phyloP scores from a whole-genome alignment of 768 basidiomycete genomes.

The Leucocoprinus sp. region DNA sequence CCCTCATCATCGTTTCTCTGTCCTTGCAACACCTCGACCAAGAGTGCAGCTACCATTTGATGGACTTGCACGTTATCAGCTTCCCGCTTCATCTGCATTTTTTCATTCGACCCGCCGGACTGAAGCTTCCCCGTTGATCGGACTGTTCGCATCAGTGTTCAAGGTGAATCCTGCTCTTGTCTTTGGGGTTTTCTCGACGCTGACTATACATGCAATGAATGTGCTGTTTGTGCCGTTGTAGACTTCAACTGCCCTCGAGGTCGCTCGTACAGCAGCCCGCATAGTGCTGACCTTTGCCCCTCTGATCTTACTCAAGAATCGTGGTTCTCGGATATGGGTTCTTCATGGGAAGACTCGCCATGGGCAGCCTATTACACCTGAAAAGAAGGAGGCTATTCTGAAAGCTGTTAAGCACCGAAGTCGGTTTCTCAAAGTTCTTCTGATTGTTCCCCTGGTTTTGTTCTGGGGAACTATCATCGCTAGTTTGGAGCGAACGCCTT shows the following conservation, averaged over 20 bases:
- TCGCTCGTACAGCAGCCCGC: constrained; percentile 62
- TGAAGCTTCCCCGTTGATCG: constrained; percentile 28
- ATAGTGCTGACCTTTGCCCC: constrained; percentile 73
- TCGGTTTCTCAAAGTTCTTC: constrained; percentile 41
- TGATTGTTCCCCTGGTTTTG: constrained; percentile 52
- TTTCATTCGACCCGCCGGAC: constrained; percentile 33
- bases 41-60: constrained; percentile 4
- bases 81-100: not conserved
- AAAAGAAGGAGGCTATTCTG: constrained; percentile 39
- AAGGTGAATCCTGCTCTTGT: constrained; percentile 39
- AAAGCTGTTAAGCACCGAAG: constrained; percentile 43
- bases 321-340: constrained; percentile 41
- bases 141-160: constrained; percentile 47
- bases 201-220: constrained; percentile 5
- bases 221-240: constrained; percentile 21
- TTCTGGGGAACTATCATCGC: constrained; percentile 67
- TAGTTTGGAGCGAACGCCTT: constrained; percentile 67
- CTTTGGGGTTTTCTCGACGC: not conserved
- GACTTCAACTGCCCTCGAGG: constrained; percentile 67
- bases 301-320: constrained; percentile 52
- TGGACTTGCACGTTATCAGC: constrained; percentile 2
- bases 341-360: constrained; percentile 39
- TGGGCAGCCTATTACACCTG: constrained; percentile 43
- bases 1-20: not conserved
- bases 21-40: not conserved